Conservation (phyloP, 768 basidiomycete species). For the Russula earlei region DNA sequence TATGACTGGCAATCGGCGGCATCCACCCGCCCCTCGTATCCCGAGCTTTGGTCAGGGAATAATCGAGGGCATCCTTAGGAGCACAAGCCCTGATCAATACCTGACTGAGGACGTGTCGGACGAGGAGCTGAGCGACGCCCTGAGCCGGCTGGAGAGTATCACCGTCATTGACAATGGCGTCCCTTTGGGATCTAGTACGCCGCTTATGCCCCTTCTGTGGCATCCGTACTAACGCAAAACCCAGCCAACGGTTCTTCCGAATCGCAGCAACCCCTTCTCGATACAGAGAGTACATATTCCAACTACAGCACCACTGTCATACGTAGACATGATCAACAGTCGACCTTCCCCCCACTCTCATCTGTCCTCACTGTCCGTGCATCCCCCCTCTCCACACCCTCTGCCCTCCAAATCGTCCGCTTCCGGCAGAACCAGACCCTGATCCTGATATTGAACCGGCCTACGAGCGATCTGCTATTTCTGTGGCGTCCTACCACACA, state of each 20-base stretch:
- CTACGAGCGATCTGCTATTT: slow-evolving; percentile 14
- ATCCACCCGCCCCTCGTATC: slow-evolving; percentile 57
- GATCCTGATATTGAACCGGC: slow-evolving; percentile 9
- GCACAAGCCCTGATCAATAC: slow-evolving; percentile 25
- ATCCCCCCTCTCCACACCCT: slow-evolving; percentile 7
- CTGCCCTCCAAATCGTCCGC: slow-evolving; percentile 1
- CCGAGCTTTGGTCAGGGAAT: slow-evolving; percentile 78
- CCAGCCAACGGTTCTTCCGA: not conserved
- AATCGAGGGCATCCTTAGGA: slow-evolving; percentile 44
- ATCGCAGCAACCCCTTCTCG: slow-evolving; percentile 42
- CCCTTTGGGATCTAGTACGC: slow-evolving; percentile 6
- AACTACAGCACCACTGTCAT: slow-evolving; percentile 68
- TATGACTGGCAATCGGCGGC: slow-evolving; percentile 57
- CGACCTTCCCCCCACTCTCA: slow-evolving; percentile 27
- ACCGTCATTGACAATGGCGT: slow-evolving; percentile 35
- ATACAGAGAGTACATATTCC: slow-evolving; percentile 37
- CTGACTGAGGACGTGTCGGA: slow-evolving; percentile 51
- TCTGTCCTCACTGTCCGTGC: slow-evolving; percentile 46
- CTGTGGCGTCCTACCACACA: slow-evolving; percentile 47
- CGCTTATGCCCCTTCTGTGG: not conserved
- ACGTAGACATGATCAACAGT: slow-evolving; percentile 35
- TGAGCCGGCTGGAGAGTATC: slow-evolving; percentile 43
- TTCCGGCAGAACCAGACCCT: slow-evolving; percentile 17
- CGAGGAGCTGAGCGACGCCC: slow-evolving; percentile 56
- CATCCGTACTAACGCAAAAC: not conserved